A percentile compares a stretch with the other conserved stretches of the same genome.
Evolutionary conservation across 2,329 filamentous ascomycete genomes (phyloP).

Genomic region (Chaetomium olivaceum): DNA sequence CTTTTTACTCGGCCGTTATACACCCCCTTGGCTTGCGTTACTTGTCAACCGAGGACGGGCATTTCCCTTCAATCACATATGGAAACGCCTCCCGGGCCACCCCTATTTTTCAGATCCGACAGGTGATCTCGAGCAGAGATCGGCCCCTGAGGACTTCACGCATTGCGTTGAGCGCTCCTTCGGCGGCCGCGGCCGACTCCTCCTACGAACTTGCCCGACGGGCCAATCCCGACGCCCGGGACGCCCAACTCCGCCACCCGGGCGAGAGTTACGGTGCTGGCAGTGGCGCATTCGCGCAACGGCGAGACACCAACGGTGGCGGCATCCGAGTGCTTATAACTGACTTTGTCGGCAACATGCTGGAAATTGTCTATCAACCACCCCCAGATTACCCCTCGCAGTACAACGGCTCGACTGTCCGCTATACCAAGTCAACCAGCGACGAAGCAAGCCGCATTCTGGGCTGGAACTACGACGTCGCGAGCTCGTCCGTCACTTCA

Average conservation of each 20-base stretch:
- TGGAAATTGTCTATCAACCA: slow-evolving; percentile 70
- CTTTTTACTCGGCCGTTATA: slow-evolving; percentile 78
- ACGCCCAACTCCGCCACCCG: slow-evolving; percentile 31
- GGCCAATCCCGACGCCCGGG: slow-evolving; percentile 49
- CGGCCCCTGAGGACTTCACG: slow-evolving; percentile 46
- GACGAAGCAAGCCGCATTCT: slow-evolving; percentile 48
- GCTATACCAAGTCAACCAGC: slow-evolving; percentile 41
- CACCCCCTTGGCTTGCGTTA: slow-evolving; percentile 78
- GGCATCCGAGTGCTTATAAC: slow-evolving; percentile 59
- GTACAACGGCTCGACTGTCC: slow-evolving; percentile 40
- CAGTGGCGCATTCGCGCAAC: slow-evolving; percentile 26
- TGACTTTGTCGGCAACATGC: slow-evolving; percentile 81
- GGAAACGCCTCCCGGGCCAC: slow-evolving; percentile 40
- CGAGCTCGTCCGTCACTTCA: slow-evolving; percentile 34
- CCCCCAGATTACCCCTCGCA: slow-evolving; percentile 40
- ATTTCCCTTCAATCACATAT: slow-evolving; percentile 45
- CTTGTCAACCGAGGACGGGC: slow-evolving; percentile 45
- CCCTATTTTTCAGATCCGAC: slow-evolving; percentile 50
- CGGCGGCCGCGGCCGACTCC: slow-evolving; percentile 63
- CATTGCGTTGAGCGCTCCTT: slow-evolving; percentile 68
- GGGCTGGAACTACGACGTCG: slow-evolving; percentile 52
- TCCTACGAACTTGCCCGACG: slow-evolving; percentile 72
- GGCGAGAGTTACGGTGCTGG: slow-evolving; percentile 25
- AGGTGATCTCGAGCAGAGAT: slow-evolving; percentile 42
- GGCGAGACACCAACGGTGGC: slow-evolving; percentile 33